A percentile compares a stretch with the other conserved stretches of the same genome.
Evolutionary conservation across 805 yeast species (phyloP).

Genomic region (Teunomyces panamensis): DNA sequence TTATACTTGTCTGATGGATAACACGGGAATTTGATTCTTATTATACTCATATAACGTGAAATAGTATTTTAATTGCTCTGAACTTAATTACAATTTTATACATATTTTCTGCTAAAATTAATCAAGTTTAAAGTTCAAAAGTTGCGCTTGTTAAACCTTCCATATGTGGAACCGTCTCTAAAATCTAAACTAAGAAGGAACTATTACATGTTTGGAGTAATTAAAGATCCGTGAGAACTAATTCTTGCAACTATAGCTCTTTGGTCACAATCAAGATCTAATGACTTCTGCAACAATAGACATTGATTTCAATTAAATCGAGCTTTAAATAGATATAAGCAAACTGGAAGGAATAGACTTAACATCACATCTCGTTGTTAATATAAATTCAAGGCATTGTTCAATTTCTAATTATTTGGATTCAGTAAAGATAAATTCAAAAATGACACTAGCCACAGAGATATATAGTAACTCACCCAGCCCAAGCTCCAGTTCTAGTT

Average conservation of each 20-base stretch:
- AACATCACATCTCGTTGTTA: background rate
- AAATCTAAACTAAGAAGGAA: background rate
- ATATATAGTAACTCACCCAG: conserved; percentile 2
- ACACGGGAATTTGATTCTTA: background rate
- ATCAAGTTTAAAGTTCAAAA: background rate
- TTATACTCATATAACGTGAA: background rate
- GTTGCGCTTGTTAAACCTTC: background rate
- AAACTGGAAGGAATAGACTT: background rate
- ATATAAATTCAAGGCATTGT: background rate
- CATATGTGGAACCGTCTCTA: background rate
- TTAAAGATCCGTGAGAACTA: background rate
- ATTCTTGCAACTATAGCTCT: background rate
- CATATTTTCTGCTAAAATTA: background rate
- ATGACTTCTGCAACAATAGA: background rate
- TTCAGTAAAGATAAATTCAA: background rate
- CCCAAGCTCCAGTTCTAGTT: conserved; percentile 2
- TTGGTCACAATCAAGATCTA: background rate
- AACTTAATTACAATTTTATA: background rate
- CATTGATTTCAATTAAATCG: background rate
- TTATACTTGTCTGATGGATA: background rate
- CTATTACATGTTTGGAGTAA: too few relatives aligned
- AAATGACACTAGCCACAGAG: background rate
- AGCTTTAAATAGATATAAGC: background rate
- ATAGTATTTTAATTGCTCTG: background rate
- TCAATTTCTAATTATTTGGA: background rate